Evolutionary conservation across 2,329 filamentous ascomycete species (phyloP).

Genomic region (Colletotrichum simmondsii): DNA sequence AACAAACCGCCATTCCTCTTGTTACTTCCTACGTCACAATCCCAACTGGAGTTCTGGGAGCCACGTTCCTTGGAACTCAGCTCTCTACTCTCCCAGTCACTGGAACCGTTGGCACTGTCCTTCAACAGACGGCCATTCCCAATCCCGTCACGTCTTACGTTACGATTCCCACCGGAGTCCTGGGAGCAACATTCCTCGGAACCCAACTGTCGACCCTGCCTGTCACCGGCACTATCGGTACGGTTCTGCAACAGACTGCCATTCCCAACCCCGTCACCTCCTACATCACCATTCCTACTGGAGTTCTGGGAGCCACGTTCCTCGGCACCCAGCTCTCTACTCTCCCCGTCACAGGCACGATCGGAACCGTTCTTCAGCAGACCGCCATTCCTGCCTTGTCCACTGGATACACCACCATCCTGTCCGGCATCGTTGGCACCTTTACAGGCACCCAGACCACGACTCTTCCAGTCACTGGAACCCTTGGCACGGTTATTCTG

Average conservation of each 20-base stretch:
- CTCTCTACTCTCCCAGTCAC: background rate
- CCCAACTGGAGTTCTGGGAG: background rate
- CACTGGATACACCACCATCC: background rate
- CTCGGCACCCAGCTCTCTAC: background rate
- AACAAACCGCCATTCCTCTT: background rate
- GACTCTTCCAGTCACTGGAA: background rate
- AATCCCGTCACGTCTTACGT: background rate
- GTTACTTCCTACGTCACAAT: background rate
- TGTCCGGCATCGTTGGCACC: background rate
- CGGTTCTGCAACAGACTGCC: background rate
- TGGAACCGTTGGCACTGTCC: background rate
- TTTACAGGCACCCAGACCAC: constrained; percentile 1
- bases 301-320: background rate
- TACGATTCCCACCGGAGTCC: background rate
- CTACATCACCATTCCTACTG: background rate
- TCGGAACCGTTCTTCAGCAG: background rate
- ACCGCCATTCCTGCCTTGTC: background rate
- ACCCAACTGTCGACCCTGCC: background rate
- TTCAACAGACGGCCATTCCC: background rate
- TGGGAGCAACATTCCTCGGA: background rate
- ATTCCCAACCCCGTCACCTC: background rate
- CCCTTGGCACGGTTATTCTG: constrained; percentile 3
- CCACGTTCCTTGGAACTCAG: background rate
- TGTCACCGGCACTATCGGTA: background rate
- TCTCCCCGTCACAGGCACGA: background rate